phyloP scores from a whole-genome alignment of 1,284 basidiomycete species.

The Ceratobasidium sp. region DNA sequence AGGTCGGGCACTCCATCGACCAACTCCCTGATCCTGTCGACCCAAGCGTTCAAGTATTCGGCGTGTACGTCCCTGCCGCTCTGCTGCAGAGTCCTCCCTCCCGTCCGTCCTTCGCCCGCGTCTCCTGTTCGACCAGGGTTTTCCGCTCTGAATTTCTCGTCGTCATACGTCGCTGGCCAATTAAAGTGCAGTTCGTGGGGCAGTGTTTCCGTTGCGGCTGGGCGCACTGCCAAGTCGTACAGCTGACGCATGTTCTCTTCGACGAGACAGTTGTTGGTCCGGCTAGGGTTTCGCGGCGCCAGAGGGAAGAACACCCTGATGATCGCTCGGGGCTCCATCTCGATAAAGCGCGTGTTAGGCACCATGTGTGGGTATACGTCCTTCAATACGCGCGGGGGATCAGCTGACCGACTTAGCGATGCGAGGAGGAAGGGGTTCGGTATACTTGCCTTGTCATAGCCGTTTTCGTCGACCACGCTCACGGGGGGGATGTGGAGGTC shows the following conservation, averaged over 20 bases:
- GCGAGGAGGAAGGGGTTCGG: too few species aligned
- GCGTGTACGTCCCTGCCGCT: constrained; percentile 16
- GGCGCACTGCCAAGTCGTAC: constrained; percentile 4
- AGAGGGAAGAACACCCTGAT: constrained; percentile 4
- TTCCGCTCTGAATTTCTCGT: constrained; percentile 6
- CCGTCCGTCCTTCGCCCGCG: not conserved
- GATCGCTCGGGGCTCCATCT: not conserved
- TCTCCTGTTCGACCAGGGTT: not conserved
- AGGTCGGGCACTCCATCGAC: not conserved
- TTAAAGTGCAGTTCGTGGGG: not conserved
- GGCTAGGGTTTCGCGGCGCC: not conserved
- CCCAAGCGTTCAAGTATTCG: constrained; percentile 6
- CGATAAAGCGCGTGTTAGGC: constrained; percentile 11
- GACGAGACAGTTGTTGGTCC: not conserved
- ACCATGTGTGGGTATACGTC: not conserved
- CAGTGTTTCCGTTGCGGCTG: not conserved
- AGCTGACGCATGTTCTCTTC: not conserved
- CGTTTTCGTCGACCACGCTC: not conserved
- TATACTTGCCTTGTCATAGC: not conserved
- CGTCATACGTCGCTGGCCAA: not conserved
- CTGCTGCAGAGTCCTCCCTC: not conserved
- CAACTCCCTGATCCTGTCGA: not conserved
- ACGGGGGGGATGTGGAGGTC: constrained; percentile 12
- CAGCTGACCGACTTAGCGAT: not conserved
- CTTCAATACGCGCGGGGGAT: not conserved